These are phyloP conservation scores for Tylopilus sp. DNA, from an alignment of 768 basidiomycete species.

Conservation along the genomic window DNA sequence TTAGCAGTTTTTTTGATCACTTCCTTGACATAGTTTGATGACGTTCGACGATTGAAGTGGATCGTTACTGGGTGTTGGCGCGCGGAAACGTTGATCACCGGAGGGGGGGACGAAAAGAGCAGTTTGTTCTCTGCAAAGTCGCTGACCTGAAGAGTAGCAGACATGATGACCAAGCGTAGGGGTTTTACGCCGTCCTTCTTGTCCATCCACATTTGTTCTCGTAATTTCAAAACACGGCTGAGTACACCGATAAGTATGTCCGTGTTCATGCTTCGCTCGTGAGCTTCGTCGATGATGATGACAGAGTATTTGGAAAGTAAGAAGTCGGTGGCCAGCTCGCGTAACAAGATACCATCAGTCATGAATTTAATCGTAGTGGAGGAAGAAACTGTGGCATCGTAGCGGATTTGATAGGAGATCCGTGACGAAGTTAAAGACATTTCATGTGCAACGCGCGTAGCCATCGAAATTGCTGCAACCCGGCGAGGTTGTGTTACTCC, in stretches of 20 bases:
- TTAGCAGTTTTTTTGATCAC: slow-evolving; percentile 87
- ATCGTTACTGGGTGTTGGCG: slow-evolving; percentile 94
- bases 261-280: slow-evolving; percentile 97
- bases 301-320: slow-evolving; percentile 92
- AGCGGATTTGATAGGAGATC: slow-evolving; percentile 97
- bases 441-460: slow-evolving; percentile 88
- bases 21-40: slow-evolving; percentile 84
- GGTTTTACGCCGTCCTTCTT: slow-evolving; percentile 76
- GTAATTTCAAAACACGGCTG: slow-evolving; percentile 86
- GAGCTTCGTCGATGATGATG: slow-evolving; percentile 96
- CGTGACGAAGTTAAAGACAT: slow-evolving; percentile 76
- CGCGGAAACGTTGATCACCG: slow-evolving; percentile 83
- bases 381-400: slow-evolving; percentile 89
- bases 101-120: slow-evolving; percentile 82
- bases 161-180: slow-evolving; percentile 95
- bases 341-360: slow-evolving; percentile 96
- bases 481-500: slow-evolving; percentile 96
- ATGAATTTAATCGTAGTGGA: slow-evolving; percentile 97
- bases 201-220: slow-evolving; percentile 87
- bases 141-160: slow-evolving; percentile 89
- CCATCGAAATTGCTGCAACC: slow-evolving; percentile 97
- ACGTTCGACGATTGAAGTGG: slow-evolving; percentile 87
- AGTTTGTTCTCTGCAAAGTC: slow-evolving; percentile 88
- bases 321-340: slow-evolving; percentile 91
- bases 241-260: slow-evolving; percentile 96